Evolutionary conservation across 768 basidiomycete species (phyloP).

Genomic region (Sistotremastrum suecicum): DNA sequence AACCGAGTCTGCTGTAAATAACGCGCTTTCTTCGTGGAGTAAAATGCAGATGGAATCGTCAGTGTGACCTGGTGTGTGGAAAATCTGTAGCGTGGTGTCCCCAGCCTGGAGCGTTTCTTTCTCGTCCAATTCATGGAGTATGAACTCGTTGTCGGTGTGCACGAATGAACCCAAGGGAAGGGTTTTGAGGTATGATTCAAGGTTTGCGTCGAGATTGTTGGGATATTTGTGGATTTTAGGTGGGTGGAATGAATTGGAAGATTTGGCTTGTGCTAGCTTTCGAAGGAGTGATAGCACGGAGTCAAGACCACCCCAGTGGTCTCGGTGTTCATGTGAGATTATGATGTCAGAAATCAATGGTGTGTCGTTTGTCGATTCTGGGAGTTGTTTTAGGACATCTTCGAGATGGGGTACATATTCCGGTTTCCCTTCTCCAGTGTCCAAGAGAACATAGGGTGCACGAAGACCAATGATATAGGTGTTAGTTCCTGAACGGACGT

Average conservation of each 20-base stretch:
- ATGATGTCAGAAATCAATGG: constrained; percentile 78
- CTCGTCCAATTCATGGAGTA: constrained; percentile 47
- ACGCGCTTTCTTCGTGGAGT: constrained; percentile 49
- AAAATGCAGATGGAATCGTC: constrained; percentile 68
- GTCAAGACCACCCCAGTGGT: constrained; percentile 71
- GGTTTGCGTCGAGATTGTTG: constrained; percentile 18
- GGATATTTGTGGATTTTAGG: constrained; percentile 68
- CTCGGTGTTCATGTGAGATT: constrained; percentile 81
- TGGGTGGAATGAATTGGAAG: constrained; percentile 33
- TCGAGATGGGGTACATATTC: constrained; percentile 57
- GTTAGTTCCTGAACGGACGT: constrained; percentile 51
- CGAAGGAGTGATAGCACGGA: constrained; percentile 54
- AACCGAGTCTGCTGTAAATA: constrained; percentile 87
- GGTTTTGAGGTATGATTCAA: constrained; percentile 26
- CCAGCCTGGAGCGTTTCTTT: constrained; percentile 32
- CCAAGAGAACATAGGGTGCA: constrained; percentile 66
- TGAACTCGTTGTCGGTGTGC: constrained; percentile 24
- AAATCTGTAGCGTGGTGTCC: constrained; percentile 35
- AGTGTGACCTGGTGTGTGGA: constrained; percentile 89
- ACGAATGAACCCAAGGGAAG: constrained; percentile 32
- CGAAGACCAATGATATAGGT: constrained; percentile 68
- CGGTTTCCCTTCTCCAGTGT: constrained; percentile 64
- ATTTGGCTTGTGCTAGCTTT: constrained; percentile 40
- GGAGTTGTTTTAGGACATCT: constrained; percentile 34
- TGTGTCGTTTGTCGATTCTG: constrained; percentile 12